Conservation (phyloP, 495 filamentous ascomycete species). For the Usnea hakonensis region DNA sequence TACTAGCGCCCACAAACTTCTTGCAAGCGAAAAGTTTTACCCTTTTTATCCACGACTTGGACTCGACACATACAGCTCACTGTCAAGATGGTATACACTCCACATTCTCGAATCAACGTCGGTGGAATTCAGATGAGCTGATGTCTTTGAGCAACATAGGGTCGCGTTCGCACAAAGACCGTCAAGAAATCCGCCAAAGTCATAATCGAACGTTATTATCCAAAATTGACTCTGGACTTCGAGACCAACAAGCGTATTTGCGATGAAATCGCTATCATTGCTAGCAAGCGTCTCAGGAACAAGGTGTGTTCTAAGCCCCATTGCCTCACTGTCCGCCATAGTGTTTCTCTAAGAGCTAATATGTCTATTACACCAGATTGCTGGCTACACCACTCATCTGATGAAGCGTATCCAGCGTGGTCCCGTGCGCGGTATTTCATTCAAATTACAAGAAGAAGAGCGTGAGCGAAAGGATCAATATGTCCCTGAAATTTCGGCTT, state of each 20-base stretch:
- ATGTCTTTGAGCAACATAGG: conserved; percentile 49
- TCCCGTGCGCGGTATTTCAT: conserved; percentile 98
- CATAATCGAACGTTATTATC: conserved; percentile 99
- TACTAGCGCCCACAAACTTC: conserved; percentile 10
- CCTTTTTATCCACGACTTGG: neutral
- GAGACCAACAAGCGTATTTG: conserved; percentile 99
- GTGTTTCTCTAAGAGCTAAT: neutral
- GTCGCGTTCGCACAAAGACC: conserved; percentile 96
- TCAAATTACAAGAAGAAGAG: conserved; percentile 99
- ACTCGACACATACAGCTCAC: neutral
- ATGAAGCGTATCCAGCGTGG: conserved; percentile 99
- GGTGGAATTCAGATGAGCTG: neutral
- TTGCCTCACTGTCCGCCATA: neutral
- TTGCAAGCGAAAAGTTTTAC: conserved; percentile 7
- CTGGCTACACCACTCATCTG: conserved; percentile 93
- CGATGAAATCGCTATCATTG: conserved; percentile 99
- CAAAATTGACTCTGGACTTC: conserved; percentile 97
- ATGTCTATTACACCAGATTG: conserved; percentile 55
- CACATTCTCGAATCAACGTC: neutral
- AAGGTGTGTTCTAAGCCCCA: conserved; percentile 54
- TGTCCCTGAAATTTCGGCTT: conserved; percentile 95
- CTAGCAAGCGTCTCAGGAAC: conserved; percentile 95
- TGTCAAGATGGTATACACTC: conserved; percentile 11
- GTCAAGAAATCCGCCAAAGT: conserved; percentile 99
- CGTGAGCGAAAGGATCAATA: conserved; percentile 99